Evolutionary conservation across 139 green algal species (phyloP), one percentile per base, ranked within the genome.

Genomic region (Pedinophyceae sp.): DNA sequence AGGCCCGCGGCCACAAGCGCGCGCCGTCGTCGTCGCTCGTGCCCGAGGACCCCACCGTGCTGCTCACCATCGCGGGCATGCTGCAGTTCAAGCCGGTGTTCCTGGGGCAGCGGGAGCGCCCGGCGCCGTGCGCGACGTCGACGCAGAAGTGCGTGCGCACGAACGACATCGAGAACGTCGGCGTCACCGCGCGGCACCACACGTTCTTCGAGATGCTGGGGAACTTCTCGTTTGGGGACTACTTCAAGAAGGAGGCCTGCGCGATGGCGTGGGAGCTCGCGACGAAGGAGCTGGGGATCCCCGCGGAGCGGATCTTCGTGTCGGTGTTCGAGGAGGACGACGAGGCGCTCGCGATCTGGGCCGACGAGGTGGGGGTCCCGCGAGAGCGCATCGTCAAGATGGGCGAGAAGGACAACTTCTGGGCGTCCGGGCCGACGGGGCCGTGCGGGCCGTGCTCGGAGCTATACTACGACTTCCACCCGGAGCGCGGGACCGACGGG

Each of bases 71-170:
- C 50, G 79, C 79, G 23, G 82, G 86, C 58, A 96, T 96, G 87
- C 82, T 96, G 27, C 87, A 90, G 58, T 96, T 96, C 78, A 96
- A 96, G 63, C 80, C 86, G 26, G 73, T 96, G 13, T 96, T 96
- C 71, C 74, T 96, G 50, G 87, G 86, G 3, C 81, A 89, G 70
- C 57, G 62, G 1, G 57, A 59, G 2, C 61, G 69, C 61, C 61
- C 72, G 50, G 66, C 76, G 20, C 58, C 71, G 13, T 62, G 74
- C 26, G 84, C 80, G 27, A 95, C 88, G n/a, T 94, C 86, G 28
- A 82, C 81, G 3, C 86, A 96, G 62, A 95, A 95, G 67, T 96
- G 88, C 67, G 75, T 96, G 30, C 80, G 85, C 57, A 94, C 87
- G 47, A 94, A 94, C 61, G 88, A 96, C 67, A 86, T 96, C 47